Conservation (phyloP, 495 filamentous ascomycete genomes). For the Schizothecium vesticola region DNA sequence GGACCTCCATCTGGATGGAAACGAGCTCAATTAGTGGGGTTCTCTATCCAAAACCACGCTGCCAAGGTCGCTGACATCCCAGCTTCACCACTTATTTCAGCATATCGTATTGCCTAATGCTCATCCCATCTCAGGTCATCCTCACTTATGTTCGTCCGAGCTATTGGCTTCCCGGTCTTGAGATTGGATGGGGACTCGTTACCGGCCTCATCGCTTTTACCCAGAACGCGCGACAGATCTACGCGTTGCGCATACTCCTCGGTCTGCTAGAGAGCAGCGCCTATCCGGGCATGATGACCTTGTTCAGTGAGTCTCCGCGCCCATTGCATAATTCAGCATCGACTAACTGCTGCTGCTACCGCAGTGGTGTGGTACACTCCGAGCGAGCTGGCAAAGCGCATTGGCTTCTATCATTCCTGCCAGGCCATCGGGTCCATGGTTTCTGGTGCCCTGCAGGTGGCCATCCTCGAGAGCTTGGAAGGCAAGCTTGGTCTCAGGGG, state of each 20-base stretch:
- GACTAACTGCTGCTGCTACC: neutral
- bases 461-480: conserved; percentile 45
- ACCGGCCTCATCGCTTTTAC: conserved; percentile 30
- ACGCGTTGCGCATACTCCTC: conserved; percentile 45
- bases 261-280: conserved; percentile 48
- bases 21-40: conserved; percentile 35
- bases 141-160: conserved; percentile 39
- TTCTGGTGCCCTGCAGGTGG: conserved; percentile 48
- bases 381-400: conserved; percentile 35
- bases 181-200: conserved; percentile 40
- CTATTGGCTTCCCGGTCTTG: conserved; percentile 38
- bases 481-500: conserved; percentile 45
- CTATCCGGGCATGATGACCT: conserved; percentile 38
- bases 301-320: conserved; percentile 26
- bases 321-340: neutral
- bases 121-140: conserved; percentile 49
- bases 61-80: neutral
- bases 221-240: conserved; percentile 30
- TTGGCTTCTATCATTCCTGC: conserved; percentile 41
- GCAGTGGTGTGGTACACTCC: conserved; percentile 38
- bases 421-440: conserved; percentile 36
- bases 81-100: conserved; percentile 51
- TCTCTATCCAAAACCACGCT: neutral
- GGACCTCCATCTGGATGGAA: conserved; percentile 34
- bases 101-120: conserved; percentile 41